These are phyloP conservation scores for Orbilia blumenaviensis DNA, from an alignment of 2,329 filamentous ascomycete species.

Conservation along the genomic window DNA sequence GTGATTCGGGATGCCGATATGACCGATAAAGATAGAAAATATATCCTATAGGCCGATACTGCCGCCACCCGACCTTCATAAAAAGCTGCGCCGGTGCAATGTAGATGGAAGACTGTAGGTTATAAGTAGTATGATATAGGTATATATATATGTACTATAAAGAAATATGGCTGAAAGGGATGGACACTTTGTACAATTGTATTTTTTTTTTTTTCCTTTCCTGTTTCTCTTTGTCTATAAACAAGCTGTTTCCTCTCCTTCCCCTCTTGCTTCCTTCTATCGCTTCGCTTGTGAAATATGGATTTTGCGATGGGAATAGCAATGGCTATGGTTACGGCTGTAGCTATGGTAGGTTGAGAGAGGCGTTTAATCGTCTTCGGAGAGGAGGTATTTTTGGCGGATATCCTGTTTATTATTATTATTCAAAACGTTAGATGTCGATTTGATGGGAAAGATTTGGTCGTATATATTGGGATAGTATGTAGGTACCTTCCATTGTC, in stretches of 20 bases:
- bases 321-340: neutral
- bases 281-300: neutral
- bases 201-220: neutral
- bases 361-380: slow-evolving; percentile 64
- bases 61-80: no score
- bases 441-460: neutral
- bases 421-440: neutral
- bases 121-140: no score
- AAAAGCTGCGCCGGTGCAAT: no score
- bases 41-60: no score
- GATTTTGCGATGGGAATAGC: no score
- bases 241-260: neutral
- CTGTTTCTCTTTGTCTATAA: no score
- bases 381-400: slow-evolving; percentile 79
- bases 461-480: neutral
- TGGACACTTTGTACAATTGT: slow-evolving; percentile 13
- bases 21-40: no score
- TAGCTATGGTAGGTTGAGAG: neutral
- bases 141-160: neutral
- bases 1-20: no score
- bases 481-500: slow-evolving; percentile 56
- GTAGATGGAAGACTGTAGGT: no score
- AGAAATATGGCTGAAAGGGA: neutral
- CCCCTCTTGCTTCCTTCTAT: neutral
- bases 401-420: slow-evolving; percentile 75